Evolutionary conservation across 768 basidiomycete species (phyloP).

Genomic region (Polyporus arcularius): DNA sequence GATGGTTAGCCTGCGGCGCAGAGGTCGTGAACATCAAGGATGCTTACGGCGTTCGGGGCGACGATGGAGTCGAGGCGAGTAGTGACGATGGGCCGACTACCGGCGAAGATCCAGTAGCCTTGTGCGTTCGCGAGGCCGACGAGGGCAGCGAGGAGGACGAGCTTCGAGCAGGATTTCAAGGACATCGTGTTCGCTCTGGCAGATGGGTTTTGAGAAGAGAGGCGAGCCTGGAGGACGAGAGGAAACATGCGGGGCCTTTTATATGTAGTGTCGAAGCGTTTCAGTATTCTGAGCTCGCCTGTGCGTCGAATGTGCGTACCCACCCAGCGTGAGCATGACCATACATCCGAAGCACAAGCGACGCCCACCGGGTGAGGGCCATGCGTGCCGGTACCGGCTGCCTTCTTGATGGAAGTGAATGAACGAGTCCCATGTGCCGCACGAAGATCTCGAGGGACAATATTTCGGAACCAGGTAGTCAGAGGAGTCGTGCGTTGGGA

Average conservation of each 20-base stretch:
- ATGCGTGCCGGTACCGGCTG: too few relatives aligned
- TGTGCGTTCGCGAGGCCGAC: constrained; percentile 7
- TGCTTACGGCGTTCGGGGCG: constrained; percentile 10
- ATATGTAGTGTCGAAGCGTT: too few relatives aligned
- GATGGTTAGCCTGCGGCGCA: background rate
- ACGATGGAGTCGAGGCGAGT: constrained; percentile 18
- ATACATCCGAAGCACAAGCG: too few relatives aligned
- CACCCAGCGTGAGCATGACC: too few relatives aligned
- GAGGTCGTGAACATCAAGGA: background rate
- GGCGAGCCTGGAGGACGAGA: background rate
- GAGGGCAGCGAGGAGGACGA: constrained; percentile 13
- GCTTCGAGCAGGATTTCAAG: constrained; percentile 3
- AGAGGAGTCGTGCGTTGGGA: too few relatives aligned
- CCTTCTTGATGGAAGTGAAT: too few relatives aligned
- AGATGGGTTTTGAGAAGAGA: background rate
- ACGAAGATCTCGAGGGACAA: too few relatives aligned
- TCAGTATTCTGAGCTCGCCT: too few relatives aligned
- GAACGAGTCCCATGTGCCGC: too few relatives aligned
- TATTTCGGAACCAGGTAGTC: too few relatives aligned
- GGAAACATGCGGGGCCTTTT: background rate
- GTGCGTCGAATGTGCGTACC: too few relatives aligned
- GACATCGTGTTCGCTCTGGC: background rate
- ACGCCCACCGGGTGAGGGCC: too few relatives aligned
- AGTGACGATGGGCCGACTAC: constrained; percentile 9
- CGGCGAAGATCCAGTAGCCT: constrained; percentile 18